These are phyloP conservation scores for Beauveria sp. DNA, from an alignment of 2,329 filamentous ascomycete species.

Conservation along the genomic window DNA sequence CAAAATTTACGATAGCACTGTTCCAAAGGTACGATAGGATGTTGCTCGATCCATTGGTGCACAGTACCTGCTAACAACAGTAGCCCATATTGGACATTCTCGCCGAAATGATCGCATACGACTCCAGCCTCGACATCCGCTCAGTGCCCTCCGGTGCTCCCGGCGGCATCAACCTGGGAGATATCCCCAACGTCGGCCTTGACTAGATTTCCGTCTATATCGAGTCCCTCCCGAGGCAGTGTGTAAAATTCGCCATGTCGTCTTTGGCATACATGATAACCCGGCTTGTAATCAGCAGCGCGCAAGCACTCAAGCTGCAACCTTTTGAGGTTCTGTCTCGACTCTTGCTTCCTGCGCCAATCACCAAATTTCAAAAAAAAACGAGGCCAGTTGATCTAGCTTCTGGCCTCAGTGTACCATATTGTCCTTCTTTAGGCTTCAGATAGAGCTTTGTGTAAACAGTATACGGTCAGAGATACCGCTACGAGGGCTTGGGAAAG, in stretches of 20 bases:
- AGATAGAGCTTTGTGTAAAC: conserved; percentile 36
- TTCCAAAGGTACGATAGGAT: conserved; percentile 66
- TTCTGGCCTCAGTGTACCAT: conserved; percentile 31
- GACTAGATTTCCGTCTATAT: conserved; percentile 35
- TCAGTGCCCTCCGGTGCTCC: conserved; percentile 22
- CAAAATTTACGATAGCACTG: conserved; percentile 96
- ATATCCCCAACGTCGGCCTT: conserved; percentile 45
- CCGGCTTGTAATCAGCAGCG: background rate
- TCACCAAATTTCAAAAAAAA: conserved; percentile 1
- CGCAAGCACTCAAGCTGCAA: background rate
- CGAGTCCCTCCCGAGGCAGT: background rate
- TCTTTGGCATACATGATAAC: conserved; percentile 5
- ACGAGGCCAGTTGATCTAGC: background rate
- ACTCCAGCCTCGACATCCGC: conserved; percentile 62
- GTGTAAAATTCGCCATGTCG: background rate
- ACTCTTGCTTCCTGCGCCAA: background rate
- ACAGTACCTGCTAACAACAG: conserved; percentile 15
- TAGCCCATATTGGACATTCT: conserved; percentile 90
- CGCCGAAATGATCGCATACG: conserved; percentile 95
- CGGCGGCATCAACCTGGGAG: conserved; percentile 35
- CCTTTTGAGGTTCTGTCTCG: background rate
- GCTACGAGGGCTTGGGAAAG: conserved; percentile 23
- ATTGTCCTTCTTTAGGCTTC: conserved; percentile 29
- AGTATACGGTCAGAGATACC: conserved; percentile 27
- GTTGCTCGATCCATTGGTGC: background rate